Conservation (phyloP, 202 grass and related monocot species). For the Panicum hallii region DNA sequence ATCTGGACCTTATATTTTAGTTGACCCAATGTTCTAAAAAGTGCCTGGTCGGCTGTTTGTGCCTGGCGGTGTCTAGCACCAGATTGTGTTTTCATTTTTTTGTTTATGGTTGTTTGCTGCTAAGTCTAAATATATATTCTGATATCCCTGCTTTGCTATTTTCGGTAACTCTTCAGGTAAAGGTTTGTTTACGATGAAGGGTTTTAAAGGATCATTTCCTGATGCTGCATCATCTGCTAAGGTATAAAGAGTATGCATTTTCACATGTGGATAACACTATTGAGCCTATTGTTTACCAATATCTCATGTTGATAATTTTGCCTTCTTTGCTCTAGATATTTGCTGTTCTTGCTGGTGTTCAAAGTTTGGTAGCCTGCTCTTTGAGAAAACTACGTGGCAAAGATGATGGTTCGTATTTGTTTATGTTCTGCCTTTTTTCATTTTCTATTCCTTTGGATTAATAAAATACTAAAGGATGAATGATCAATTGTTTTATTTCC, state of each 20-base stretch:
- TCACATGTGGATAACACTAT: slow-evolving; percentile 3
- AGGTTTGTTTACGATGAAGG: slow-evolving; percentile 84
- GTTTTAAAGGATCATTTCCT: slow-evolving; percentile 85
- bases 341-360: slow-evolving; percentile 97
- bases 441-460: slow-evolving; percentile 26
- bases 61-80: background rate
- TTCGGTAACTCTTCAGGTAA: slow-evolving; percentile 62
- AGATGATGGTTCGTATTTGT: slow-evolving; percentile 73
- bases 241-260: slow-evolving; percentile 55
- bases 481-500: slow-evolving; percentile 39
- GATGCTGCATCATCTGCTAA: slow-evolving; percentile 97
- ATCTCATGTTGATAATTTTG: slow-evolving; percentile 34
- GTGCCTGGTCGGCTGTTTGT: background rate
- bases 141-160: slow-evolving; percentile 1
- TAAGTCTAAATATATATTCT: background rate
- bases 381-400: slow-evolving; percentile 88
- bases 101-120: background rate
- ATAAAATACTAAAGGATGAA: slow-evolving; percentile 2
- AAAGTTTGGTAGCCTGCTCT: slow-evolving; percentile 85
- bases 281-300: slow-evolving; percentile 21
- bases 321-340: slow-evolving; percentile 67
- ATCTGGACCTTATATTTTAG: background rate
- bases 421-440: background rate
- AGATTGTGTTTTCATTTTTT: background rate
- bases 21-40: background rate